phyloP scores from a whole-genome alignment of 768 basidiomycete species.

The Leccinum arenicola region DNA sequence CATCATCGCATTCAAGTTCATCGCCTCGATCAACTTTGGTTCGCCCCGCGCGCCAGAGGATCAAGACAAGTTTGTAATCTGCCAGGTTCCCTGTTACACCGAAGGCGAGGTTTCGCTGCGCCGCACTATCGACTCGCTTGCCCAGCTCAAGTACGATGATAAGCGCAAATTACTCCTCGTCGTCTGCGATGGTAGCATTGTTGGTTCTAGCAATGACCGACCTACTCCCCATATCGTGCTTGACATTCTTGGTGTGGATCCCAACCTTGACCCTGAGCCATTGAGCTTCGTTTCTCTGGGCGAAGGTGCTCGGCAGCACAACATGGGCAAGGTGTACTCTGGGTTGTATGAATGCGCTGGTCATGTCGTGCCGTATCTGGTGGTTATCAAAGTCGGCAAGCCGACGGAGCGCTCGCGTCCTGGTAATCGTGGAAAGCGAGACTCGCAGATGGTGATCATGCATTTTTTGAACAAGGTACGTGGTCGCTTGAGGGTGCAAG shows the following conservation, averaged over 20 bases:
- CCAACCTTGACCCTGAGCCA: constrained; percentile 91
- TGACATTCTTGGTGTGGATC: constrained; percentile 93
- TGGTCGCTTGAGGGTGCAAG: background rate
- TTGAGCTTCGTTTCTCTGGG: constrained; percentile 92
- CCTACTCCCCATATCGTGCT: constrained; percentile 95
- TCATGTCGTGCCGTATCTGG: constrained; percentile 94
- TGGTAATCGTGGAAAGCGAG: constrained; percentile 97
- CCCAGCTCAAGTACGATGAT: constrained; percentile 95
- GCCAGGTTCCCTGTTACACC: constrained; percentile 98
- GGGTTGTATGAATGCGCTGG: constrained; percentile 92
- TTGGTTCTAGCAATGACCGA: constrained; percentile 94
- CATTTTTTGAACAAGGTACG: constrained; percentile 94
- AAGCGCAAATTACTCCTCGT: constrained; percentile 92
- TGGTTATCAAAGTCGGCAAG: constrained; percentile 92
- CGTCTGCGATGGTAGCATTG: constrained; percentile 98
- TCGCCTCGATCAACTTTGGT: constrained; percentile 86
- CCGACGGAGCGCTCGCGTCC: constrained; percentile 91
- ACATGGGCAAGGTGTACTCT: constrained; percentile 97
- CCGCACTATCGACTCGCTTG: constrained; percentile 89
- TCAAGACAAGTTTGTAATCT: constrained; percentile 96
- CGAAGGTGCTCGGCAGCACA: constrained; percentile 93
- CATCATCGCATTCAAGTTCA: constrained; percentile 95
- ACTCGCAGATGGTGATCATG: constrained; percentile 95
- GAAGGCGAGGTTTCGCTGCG: constrained; percentile 88
- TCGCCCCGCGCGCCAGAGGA: constrained; percentile 83